Base-by-base conservation (phyloP, 257 asterid species). In the Gynochthodes officinalis region DNA sequence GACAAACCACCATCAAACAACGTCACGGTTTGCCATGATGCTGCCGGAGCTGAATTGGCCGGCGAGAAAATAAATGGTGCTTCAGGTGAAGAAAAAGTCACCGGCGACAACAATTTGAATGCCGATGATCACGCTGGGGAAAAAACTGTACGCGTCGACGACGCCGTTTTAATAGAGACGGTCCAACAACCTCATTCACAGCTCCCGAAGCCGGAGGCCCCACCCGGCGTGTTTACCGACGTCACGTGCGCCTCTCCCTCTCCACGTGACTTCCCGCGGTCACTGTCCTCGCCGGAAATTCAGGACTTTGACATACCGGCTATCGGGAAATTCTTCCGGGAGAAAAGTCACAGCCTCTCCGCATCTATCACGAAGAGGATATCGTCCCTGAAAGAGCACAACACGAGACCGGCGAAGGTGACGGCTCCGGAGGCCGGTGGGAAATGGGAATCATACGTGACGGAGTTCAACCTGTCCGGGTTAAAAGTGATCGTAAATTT, bases 151-250 rank as follows among this genome's bases (percentile, higher is more conserved):
- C 28, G 25, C 30, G 77, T 64, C 53, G 75, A 70, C 49, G 49
- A 52, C 52, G 59, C 28, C 67, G 52, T 13, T 54, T 71, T 67
- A 46, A 42, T 42, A 7, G 76, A 72, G 60, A 42, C 78, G 76
- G 82, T 88, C 46, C 85, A 74, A 43, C 85, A 71, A 35, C 93
- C 97, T 4, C 84, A 88, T 78, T 80, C 86, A 7, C 84, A 71
- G 74, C 90, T 93, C 28, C 98, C 98, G 21, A 88, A 81, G 81
- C 98, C 98, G 9, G 88, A 88, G 66, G 89, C 84, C 16, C 98
- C 97, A 14, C 85, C 87, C 16, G 96, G 89, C 67, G 69, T 80
- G 19, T 3, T 42, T 4, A 59, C 15, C 25, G 40, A 44, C 66
- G 19, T 62, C 48, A 63, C 68, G 68, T 62, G 67, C 67, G 28